phyloP scores from a whole-genome alignment of 176 grass and related monocot species.

The Chrysopogon serrulatus region DNA sequence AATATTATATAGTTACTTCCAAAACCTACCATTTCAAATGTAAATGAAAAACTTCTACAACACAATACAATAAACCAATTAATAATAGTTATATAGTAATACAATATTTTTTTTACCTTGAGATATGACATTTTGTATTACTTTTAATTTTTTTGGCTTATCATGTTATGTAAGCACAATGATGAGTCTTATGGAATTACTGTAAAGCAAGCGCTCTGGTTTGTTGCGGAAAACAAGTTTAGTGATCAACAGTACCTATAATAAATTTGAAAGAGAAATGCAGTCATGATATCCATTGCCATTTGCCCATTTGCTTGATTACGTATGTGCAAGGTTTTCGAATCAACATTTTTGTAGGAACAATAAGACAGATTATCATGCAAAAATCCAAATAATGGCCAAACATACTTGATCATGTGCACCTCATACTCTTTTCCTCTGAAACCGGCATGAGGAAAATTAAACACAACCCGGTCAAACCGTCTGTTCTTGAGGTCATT shows the following conservation, averaged over 20 bases:
- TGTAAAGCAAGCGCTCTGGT: background rate
- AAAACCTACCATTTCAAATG: background rate
- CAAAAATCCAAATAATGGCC: background rate
- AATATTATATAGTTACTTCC: background rate
- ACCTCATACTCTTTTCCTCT: constrained; percentile 26
- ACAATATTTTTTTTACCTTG: background rate
- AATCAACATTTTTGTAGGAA: background rate
- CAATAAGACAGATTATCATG: background rate
- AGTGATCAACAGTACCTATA: too few relatives aligned
- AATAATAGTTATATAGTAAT: too few relatives aligned
- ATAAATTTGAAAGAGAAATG: too few relatives aligned
- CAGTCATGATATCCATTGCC: background rate
- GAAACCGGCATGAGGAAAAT: constrained; percentile 79
- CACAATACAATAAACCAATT: too few relatives aligned
- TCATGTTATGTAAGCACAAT: background rate
- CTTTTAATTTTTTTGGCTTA: background rate
- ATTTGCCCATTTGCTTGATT: background rate
- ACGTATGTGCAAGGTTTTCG: background rate
- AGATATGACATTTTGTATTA: background rate
- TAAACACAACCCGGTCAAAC: constrained; percentile 58
- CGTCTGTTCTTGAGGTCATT: constrained; percentile 29
- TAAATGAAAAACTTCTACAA: background rate
- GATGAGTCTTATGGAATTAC: background rate
- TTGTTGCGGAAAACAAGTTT: background rate
- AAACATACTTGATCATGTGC: constrained; percentile 48